Evolutionary conservation across 495 filamentous ascomycete genomes (phyloP), one percentile per base, ranked within the genome.

Genomic region (Xylaria longipes): DNA sequence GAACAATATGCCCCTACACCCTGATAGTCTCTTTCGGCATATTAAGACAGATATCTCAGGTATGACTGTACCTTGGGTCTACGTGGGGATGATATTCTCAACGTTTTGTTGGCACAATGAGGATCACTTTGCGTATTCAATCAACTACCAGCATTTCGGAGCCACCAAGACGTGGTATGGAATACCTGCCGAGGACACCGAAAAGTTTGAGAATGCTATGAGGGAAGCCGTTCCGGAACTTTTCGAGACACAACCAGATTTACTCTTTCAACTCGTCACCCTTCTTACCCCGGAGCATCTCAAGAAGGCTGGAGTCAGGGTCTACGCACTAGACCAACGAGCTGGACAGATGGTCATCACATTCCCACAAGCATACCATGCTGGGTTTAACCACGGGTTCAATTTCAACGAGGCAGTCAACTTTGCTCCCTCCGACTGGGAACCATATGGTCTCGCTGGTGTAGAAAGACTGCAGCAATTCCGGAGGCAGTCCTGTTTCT

Each of bases 91-190:
- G 96, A 97, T 94, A 75, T 99, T 99, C 80, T 98, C 96, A 3
- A 98, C 95, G 4, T 99, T 99, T 78, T 99, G 96, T 80, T 99
- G 96, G 96, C 96, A 99, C 78, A 97, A 97, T 72, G 96, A 99
- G 78, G 96, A 99, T 79, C 96, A 99, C 76, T 97, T 97, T 75
- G 90, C 96, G 0, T 99, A 99, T 79, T 99, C 96, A 25, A 92
- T 96, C 50, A 99, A 99, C 75, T 99, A 99, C 74, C 96, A 99
- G 75, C 96, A 99, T 76, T 97, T 99, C 77, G 96, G 96, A 46
- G 93, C 95, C 0, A 99, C 97, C 0, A 99, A 99, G 81, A 99
- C 96, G 0, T 99, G 96, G 96, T 99, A 99, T 77, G 97, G 97
- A 4, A 97, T 99, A 75, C 97, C 96, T 5, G 95, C 90, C 48